Conservation (phyloP, 768 basidiomycete genomes). For the Leccinum barrowsii region DNA sequence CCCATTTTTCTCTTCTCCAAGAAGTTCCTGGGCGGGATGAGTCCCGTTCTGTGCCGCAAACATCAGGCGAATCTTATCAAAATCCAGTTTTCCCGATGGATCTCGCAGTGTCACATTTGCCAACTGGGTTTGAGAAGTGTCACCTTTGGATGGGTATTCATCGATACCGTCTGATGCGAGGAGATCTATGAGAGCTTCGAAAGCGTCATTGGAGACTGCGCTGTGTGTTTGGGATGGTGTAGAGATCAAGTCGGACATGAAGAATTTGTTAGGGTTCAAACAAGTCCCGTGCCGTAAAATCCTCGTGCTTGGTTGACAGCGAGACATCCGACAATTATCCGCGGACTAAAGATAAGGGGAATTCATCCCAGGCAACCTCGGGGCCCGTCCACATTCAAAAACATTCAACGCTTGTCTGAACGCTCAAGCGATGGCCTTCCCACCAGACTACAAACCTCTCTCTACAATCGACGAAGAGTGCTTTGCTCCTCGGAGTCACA, state of each 20-base stretch:
- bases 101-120: slow-evolving; percentile 20
- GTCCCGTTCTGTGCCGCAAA: slow-evolving; percentile 17
- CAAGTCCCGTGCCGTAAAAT: background rate
- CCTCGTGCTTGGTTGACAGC: too few species aligned
- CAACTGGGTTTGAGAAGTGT: background rate
- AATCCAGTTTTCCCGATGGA: slow-evolving; percentile 30
- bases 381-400: background rate
- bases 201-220: slow-evolving; percentile 17
- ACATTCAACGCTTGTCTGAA: background rate
- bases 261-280: background rate
- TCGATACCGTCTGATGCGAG: slow-evolving; percentile 28
- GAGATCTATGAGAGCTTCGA: slow-evolving; percentile 30
- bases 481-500: background rate
- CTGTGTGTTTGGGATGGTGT: slow-evolving; percentile 22
- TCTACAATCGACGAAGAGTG: slow-evolving; percentile 11
- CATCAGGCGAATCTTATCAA: slow-evolving; percentile 29
- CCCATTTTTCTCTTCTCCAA: background rate
- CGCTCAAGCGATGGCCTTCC: slow-evolving; percentile 16
- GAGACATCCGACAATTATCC: too few species aligned
- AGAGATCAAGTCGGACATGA: slow-evolving; percentile 24
- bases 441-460: slow-evolving; percentile 26
- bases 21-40: background rate
- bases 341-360: background rate
- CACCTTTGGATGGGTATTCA: background rate
- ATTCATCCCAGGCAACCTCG: background rate